These are phyloP conservation scores for Suillus lakei DNA, from an alignment of 768 basidiomycete species.

Conservation along the genomic window DNA sequence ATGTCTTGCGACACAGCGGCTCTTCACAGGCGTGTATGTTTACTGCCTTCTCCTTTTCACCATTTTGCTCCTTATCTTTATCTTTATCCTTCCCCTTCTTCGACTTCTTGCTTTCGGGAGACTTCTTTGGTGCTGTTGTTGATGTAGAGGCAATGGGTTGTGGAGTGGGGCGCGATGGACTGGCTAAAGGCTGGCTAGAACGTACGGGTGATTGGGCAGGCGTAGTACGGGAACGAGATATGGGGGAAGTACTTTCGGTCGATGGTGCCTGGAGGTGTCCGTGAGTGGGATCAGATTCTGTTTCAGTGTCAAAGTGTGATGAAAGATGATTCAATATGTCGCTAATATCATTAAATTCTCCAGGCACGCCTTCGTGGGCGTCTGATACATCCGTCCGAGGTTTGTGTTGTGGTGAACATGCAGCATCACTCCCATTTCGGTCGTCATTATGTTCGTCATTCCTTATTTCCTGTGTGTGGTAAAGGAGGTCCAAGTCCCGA, in stretches of 20 bases:
- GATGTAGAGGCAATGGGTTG: conserved; percentile 62
- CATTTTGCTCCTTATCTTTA: conserved; percentile 17
- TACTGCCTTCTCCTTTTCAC: conserved; percentile 49
- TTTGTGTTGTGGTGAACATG: conserved; percentile 32
- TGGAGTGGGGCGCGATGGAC: conserved; percentile 32
- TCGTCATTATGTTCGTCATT: conserved; percentile 30
- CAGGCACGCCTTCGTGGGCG: conserved; percentile 53
- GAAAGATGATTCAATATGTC: conserved; percentile 80
- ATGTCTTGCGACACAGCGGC: conserved; percentile 78
- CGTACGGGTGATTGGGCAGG: conserved; percentile 25
- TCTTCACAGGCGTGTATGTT: conserved; percentile 70
- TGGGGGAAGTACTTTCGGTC: conserved; percentile 30
- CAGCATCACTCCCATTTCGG: conserved; percentile 48
- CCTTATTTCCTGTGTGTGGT: conserved; percentile 43
- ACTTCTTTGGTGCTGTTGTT: conserved; percentile 38
- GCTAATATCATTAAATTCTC: conserved; percentile 72
- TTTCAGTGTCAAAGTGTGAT: conserved; percentile 65
- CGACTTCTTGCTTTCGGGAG: conserved; percentile 27
- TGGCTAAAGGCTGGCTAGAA: conserved; percentile 42
- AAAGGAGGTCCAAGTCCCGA: conserved; percentile 61
- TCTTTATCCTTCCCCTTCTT: conserved; percentile 35
- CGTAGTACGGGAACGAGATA: conserved; percentile 34
- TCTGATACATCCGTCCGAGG: conserved; percentile 34
- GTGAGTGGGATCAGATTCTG: conserved; percentile 46
- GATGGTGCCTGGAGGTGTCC: conserved; percentile 45